Base-by-base conservation (phyloP, 2,329 filamentous ascomycete genomes). In the Colletotrichum caudatum region DNA sequence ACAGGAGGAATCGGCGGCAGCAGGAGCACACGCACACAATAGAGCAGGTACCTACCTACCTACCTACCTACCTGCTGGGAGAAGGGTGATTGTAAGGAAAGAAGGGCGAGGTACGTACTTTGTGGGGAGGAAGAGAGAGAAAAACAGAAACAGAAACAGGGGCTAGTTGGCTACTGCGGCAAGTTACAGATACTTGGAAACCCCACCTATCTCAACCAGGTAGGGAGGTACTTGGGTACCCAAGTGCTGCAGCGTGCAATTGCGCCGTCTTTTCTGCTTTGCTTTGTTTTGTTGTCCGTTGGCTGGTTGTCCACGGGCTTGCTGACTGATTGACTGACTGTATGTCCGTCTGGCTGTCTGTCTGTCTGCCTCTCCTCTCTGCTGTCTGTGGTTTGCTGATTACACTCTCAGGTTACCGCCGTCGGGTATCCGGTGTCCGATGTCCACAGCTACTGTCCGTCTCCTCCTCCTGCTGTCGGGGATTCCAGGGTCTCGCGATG, bases 31-130 rank as follows among this genome's bases (percentile, higher is more conserved):
- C 12, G 14, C 11, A 39, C 35, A 39, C 12, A 14, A 39, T 39
- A 37, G 7, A 37, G 29, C 14, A 35, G 59, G 44, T 51, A 62
- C 29, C 29, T 62, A 62, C 59, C 44, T 62, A 62, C 59, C 44
- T 14, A 20, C 35, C 35, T 35, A 35, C 35, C 2, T 16, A 26
- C 39, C 16, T 23, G 37, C 23, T 39, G 18, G 23, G 57, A 18
- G 23, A 16, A 18, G 23, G 7, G 5, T 23, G 50, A 11, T 26
- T 14, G 46, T n/a, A 5, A 18, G 50, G 26, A 20, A 51, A 9
- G 26, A 26, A 23, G 6, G 6, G 50, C 3, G n/a, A 2, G 48
- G 48, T 51, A 46, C 44, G 44, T 46, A 46, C 20, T n/a, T 11
- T 20, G 1, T 20, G 20, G 16, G 8, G 18, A n/a, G 44, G 8